A percentile compares a stretch with the other conserved stretches of the same genome.
Conservation (phyloP, 208 protist species). For the Acanthamoeba royreba region DNA sequence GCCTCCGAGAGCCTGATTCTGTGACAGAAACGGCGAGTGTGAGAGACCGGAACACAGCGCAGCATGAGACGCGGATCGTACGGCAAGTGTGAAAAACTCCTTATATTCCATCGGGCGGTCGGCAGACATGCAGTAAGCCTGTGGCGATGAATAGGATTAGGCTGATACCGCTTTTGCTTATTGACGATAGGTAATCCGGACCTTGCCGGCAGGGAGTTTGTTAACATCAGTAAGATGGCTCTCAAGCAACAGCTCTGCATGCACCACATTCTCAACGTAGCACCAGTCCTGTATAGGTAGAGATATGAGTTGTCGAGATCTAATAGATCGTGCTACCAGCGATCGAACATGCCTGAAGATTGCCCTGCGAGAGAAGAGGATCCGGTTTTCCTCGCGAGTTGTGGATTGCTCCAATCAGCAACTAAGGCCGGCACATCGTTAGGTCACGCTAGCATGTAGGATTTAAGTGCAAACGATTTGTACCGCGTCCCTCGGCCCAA, state of each 20-base stretch:
- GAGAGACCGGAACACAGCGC: not conserved
- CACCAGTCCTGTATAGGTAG: constrained; percentile 52
- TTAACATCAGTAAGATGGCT: not conserved
- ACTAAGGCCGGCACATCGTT: too few species aligned
- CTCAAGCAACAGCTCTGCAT: constrained; percentile 55
- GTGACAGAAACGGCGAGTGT: not conserved
- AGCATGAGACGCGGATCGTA: not conserved
- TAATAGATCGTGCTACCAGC: too few species aligned
- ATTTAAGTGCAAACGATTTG: too few species aligned
- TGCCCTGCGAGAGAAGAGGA: too few species aligned
- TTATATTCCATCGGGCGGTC: constrained; percentile 4
- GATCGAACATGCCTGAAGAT: too few species aligned
- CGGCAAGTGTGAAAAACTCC: not conserved
- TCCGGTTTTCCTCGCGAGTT: too few species aligned
- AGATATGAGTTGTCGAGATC: not conserved
- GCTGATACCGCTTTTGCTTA: not conserved
- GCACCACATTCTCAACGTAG: constrained; percentile 67
- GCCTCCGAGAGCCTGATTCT: not conserved
- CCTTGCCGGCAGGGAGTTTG: not conserved
- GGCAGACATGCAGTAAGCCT: not conserved
- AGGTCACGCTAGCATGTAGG: too few species aligned
- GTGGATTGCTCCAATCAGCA: too few species aligned
- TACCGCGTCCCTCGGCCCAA: constrained; percentile 12
- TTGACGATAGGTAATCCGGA: not conserved
- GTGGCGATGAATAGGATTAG: not conserved